A percentile compares a stretch with the other conserved stretches of the same genome.
phyloP scores from a whole-genome alignment of 179 eudicot species.

The Silene vulgaris region DNA sequence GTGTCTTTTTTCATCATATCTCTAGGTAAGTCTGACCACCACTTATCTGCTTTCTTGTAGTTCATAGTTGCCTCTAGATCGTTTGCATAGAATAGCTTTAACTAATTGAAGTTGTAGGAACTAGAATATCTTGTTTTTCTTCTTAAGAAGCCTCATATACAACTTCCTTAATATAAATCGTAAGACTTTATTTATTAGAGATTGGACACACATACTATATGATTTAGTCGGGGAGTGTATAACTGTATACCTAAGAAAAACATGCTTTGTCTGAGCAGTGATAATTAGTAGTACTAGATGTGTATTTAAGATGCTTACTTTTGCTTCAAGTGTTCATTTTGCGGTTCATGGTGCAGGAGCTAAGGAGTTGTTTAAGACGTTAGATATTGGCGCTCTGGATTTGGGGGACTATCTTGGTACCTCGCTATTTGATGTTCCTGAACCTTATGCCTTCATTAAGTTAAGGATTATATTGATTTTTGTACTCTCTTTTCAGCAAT shows the following conservation, averaged over 20 bases:
- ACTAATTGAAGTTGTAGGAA: neutral
- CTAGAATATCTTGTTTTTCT: neutral
- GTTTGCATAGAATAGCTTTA: neutral
- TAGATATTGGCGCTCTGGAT: conserved; percentile 52
- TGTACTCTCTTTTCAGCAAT: conserved; percentile 42
- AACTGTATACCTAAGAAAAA: neutral
- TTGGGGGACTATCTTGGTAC: conserved; percentile 66
- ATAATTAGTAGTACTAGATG: neutral
- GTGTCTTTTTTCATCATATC: conserved; percentile 80
- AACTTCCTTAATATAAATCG: neutral
- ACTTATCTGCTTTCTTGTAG: neutral
- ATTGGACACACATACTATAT: neutral
- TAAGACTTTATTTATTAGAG: too few relatives aligned
- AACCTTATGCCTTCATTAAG: neutral
- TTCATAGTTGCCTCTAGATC: neutral
- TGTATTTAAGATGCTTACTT: neutral
- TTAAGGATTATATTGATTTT: conserved; percentile 19
- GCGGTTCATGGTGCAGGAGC: conserved; percentile 38
- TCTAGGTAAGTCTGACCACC: conserved; percentile 42
- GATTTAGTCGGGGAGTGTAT: neutral
- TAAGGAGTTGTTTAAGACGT: conserved; percentile 31
- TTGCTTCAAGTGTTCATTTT: neutral
- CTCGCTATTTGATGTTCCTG: neutral
- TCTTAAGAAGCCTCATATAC: neutral
- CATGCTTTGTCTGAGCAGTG: neutral